Conservation (phyloP, 805 yeast genomes). For the Candida pini region DNA sequence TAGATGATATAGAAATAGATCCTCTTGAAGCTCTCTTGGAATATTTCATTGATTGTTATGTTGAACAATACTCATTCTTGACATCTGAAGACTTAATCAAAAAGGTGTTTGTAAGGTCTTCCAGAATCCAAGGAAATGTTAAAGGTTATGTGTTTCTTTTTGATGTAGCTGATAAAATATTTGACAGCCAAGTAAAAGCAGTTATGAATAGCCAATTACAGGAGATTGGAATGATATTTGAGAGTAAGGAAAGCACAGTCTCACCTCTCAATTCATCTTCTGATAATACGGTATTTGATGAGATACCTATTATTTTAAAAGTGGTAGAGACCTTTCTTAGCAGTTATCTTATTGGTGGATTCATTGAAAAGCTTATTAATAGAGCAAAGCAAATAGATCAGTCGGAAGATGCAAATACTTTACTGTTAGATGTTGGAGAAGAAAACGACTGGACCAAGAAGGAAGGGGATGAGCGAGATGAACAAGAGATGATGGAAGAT, state of each 20-base stretch:
- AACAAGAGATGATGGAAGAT: neutral
- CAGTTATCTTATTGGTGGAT: slow-evolving; percentile 30
- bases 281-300: slow-evolving; percentile 18
- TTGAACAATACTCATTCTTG: slow-evolving; percentile 25
- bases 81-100: slow-evolving; percentile 16
- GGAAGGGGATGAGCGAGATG: slow-evolving; percentile 10
- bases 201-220: slow-evolving; percentile 22
- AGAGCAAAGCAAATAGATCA: slow-evolving; percentile 31
- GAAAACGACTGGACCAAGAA: too few relatives aligned
- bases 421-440: slow-evolving; percentile 19
- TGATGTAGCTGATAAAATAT: slow-evolving; percentile 19
- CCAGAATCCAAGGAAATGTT: slow-evolving; percentile 21
- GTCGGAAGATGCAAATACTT: slow-evolving; percentile 23
- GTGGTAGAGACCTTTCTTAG: slow-evolving; percentile 30
- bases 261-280: neutral
- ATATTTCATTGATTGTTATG: slow-evolving; percentile 26
- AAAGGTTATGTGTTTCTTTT: slow-evolving; percentile 24
- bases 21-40: slow-evolving; percentile 29
- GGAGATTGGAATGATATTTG: slow-evolving; percentile 25
- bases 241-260: neutral
- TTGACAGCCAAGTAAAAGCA: slow-evolving; percentile 10
- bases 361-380: slow-evolving; percentile 26
- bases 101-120: slow-evolving; percentile 11
- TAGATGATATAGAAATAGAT: slow-evolving; percentile 32
- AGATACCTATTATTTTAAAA: slow-evolving; percentile 30